phyloP scores from a whole-genome alignment of 495 filamentous ascomycete species.

The Talaromyces ruber region DNA sequence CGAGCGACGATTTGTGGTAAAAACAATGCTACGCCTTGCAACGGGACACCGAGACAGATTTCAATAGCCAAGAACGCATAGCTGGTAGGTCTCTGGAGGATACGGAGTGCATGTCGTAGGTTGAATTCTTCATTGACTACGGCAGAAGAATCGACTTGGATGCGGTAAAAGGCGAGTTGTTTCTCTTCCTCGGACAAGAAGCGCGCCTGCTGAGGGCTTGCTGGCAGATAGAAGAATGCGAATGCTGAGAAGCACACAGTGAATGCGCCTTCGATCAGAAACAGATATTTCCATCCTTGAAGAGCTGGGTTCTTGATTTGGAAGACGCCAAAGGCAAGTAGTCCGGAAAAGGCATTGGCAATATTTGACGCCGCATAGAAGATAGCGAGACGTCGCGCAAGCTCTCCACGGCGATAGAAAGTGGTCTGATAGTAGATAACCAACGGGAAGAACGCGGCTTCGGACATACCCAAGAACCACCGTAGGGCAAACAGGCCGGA shows the following conservation, averaged over 20 bases:
- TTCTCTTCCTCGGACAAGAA: slow-evolving; percentile 62
- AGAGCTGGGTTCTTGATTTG: slow-evolving; percentile 52
- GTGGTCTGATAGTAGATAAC: slow-evolving; percentile 52
- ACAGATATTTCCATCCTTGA: slow-evolving; percentile 63
- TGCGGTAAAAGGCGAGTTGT: slow-evolving; percentile 60
- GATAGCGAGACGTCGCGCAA: slow-evolving; percentile 64
- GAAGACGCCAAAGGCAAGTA: slow-evolving; percentile 70
- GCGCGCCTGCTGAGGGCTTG: slow-evolving; percentile 48
- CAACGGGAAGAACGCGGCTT: slow-evolving; percentile 67
- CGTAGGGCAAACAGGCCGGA: slow-evolving; percentile 53
- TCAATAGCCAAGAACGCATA: slow-evolving; percentile 61
- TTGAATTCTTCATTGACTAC: slow-evolving; percentile 64
- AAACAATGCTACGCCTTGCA: slow-evolving; percentile 64
- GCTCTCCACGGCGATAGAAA: slow-evolving; percentile 70
- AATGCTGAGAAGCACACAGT: slow-evolving; percentile 59
- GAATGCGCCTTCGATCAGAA: slow-evolving; percentile 61
- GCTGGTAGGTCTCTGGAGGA: slow-evolving; percentile 55
- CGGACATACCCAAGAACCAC: slow-evolving; percentile 58
- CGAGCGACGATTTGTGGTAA: slow-evolving; percentile 64
- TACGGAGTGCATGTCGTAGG: slow-evolving; percentile 51
- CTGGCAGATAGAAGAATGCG: slow-evolving; percentile 63
- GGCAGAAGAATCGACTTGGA: slow-evolving; percentile 64
- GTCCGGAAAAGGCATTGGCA: slow-evolving; percentile 63
- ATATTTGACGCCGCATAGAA: slow-evolving; percentile 74
- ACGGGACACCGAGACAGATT: slow-evolving; percentile 67